These are phyloP conservation scores for Ustilago bromivora DNA, from an alignment of 1,284 basidiomycete species.

Conservation along the genomic window DNA sequence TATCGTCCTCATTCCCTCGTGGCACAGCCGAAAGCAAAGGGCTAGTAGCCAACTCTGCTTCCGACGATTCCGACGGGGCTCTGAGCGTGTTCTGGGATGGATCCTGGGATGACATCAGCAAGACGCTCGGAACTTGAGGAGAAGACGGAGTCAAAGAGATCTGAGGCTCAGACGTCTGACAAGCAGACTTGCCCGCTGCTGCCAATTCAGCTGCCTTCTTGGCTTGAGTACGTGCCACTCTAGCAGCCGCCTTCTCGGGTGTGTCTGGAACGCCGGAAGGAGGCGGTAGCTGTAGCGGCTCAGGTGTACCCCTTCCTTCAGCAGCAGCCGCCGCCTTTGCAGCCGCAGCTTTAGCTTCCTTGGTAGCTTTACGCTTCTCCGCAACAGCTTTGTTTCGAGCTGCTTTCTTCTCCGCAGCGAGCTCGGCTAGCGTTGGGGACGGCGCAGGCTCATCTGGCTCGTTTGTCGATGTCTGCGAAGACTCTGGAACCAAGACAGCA, in stretches of 20 bases:
- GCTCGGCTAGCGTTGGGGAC: neutral
- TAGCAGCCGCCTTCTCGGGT: conserved; percentile 14
- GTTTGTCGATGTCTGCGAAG: neutral
- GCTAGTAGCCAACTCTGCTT: conserved; percentile 49
- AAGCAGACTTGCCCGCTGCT: conserved; percentile 1
- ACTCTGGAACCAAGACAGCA: neutral
- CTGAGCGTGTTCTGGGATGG: conserved; percentile 10
- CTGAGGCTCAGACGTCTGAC: conserved; percentile 9
- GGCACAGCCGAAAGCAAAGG: conserved; percentile 44
- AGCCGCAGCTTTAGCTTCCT: conserved; percentile 4
- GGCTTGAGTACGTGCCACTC: conserved; percentile 7
- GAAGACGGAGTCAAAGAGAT: conserved; percentile 35
- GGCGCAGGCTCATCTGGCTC: neutral
- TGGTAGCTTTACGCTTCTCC: conserved; percentile 13
- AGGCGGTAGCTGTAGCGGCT: conserved; percentile 22
- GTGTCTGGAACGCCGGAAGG: conserved; percentile 28
- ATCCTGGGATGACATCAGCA: conserved; percentile 9
- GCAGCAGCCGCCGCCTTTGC: conserved; percentile 1
- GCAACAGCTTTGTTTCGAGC: conserved; percentile 12
- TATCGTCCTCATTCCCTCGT: conserved; percentile 26
- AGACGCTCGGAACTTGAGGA: conserved; percentile 6
- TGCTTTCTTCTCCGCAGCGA: conserved; percentile 4
- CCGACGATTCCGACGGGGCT: conserved; percentile 37
- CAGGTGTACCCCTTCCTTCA: conserved; percentile 4
- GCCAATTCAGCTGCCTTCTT: conserved; percentile 16